Evolutionary conservation across 2,329 filamentous ascomycete species (phyloP), one percentile per base, ranked within the genome.

Genomic region (Nemania abortiva): DNA sequence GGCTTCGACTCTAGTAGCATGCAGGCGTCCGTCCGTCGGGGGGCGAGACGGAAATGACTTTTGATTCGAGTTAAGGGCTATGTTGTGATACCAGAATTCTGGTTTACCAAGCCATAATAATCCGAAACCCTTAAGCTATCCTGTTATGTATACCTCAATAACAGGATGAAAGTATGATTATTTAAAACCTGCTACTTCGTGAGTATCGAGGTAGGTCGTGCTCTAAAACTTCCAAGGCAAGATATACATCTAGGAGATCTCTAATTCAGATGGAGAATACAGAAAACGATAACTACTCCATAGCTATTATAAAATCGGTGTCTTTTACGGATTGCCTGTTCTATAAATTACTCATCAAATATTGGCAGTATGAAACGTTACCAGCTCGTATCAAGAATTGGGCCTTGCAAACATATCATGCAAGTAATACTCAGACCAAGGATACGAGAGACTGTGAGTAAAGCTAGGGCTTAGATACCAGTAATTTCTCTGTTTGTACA

Each of bases 21-120:
- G 74, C 75, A 70, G 63, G 63, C n/a, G n/a, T 65, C 68, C n/a
- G n/a, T 61, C 76, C 75, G 75, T 65, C 70, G 70, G 73, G 54
- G 72, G 42, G 58, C 68, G 69, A 69, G 63, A 70, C 64, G 27
- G 66, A 58, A 58, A 66, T 73, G 34, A 52, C 22, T 47, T 61
- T 62, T 62, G 53, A 70, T 70, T 71, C 68, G 73, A 63, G 67
- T 72, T 63, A 47, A 68, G 70, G 66, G 49, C 63, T 60, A 56
- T 63, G 59, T 61, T 42, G 54, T 62, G 22, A 53, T 49, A 65
- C 65, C 20, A 24, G 45, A 37, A 50, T 53, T 69, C 6, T 57
- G 24, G 27, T 63, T 57, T 45, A 29, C 29, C 54, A 68, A 69
- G 66, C 59, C 37, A 69, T 54, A 24, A 65, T 72, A 52, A 68